A percentile compares a stretch with the other conserved stretches of the same genome.
These are phyloP conservation scores for Atalantia buxifolia DNA, from an alignment of 345 rosid species.

Conservation along the genomic window DNA sequence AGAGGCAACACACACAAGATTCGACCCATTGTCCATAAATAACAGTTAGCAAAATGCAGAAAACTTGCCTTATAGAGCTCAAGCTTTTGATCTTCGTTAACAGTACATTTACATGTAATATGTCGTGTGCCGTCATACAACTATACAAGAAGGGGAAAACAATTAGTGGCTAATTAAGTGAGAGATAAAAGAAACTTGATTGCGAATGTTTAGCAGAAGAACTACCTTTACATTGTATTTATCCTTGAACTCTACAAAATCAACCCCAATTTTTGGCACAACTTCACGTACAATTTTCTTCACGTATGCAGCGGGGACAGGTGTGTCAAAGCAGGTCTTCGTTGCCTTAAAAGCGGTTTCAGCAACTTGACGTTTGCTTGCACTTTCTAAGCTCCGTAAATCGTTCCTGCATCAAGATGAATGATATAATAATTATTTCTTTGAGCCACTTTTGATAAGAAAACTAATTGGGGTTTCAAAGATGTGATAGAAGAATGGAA, in stretches of 20 bases:
- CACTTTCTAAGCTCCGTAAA: background rate
- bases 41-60: background rate
- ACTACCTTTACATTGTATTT: conserved; percentile 15
- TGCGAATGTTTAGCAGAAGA: background rate
- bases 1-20: background rate
- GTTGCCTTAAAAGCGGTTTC: conserved; percentile 9
- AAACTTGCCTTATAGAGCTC: conserved; percentile 35
- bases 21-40: background rate
- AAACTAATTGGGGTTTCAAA: background rate
- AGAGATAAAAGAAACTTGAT: background rate
- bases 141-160: background rate
- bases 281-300: background rate
- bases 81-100: conserved; percentile 23
- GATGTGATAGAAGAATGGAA: background rate
- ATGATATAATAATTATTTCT: background rate
- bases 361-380: background rate
- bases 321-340: conserved; percentile 7
- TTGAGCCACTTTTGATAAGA: background rate
- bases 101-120: conserved; percentile 39
- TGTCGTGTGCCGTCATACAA: conserved; percentile 10
- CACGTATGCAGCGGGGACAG: conserved; percentile 11
- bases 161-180: background rate
- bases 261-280: conserved; percentile 4
- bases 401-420: conserved; percentile 7
- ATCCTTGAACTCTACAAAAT: conserved; percentile 1